phyloP scores from a whole-genome alignment of 2,329 filamentous ascomycete genomes.

The Grosmannia serpens region DNA sequence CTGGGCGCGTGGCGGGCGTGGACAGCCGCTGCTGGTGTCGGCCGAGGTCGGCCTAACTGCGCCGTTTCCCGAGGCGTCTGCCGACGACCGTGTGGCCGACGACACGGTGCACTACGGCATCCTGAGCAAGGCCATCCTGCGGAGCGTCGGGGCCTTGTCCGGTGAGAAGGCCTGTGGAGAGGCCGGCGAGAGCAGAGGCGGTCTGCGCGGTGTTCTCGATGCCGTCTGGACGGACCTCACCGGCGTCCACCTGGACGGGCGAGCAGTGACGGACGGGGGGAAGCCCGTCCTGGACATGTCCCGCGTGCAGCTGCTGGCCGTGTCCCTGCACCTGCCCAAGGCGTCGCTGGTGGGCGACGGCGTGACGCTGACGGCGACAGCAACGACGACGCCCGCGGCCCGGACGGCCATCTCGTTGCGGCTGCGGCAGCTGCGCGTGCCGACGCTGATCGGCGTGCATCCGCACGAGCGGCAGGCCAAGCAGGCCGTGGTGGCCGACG shows the following conservation, averaged over 20 bases:
- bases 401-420: conserved; percentile 23
- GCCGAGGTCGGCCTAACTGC: conserved; percentile 44
- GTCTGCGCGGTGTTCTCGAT: conserved; percentile 22
- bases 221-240: conserved; percentile 26
- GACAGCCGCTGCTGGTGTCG: conserved; percentile 52
- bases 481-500: conserved; percentile 10
- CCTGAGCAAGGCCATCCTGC: conserved; percentile 54
- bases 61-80: conserved; percentile 43
- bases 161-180: conserved; percentile 11
- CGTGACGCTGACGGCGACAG: conserved; percentile 11
- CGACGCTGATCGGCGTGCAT: conserved; percentile 63
- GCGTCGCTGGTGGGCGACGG: conserved; percentile 32
- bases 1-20: conserved; percentile 49
- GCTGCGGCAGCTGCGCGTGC: conserved; percentile 48
- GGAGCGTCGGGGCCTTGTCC: conserved; percentile 21
- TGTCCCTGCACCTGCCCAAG: conserved; percentile 52
- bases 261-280: conserved; percentile 15
- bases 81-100: conserved; percentile 48
- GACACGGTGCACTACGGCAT: conserved; percentile 68
- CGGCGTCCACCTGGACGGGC: conserved; percentile 22
- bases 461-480: conserved; percentile 48
- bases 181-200: conserved; percentile 8
- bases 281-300: conserved; percentile 22
- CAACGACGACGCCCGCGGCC: neutral
- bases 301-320: conserved; percentile 32